Conservation (phyloP, 2,329 filamentous ascomycete genomes). For the Amauroascus verrucosus region DNA sequence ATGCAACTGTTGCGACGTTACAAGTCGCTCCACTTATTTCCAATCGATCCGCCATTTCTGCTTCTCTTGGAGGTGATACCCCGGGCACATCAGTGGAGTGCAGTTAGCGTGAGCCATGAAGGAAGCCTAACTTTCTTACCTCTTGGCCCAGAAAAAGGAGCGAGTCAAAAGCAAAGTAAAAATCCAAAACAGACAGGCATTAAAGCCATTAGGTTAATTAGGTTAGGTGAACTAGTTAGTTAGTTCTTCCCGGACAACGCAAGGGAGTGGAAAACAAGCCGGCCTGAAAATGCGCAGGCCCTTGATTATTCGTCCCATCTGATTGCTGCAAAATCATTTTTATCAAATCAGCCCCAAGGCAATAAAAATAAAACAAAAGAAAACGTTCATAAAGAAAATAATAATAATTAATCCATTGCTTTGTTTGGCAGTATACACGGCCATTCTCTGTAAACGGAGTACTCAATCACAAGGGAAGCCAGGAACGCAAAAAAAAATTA, state of each 20-base stretch:
- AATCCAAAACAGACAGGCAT: too few relatives aligned
- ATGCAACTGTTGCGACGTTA: conserved; percentile 12
- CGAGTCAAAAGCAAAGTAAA: not conserved
- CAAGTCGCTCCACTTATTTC: conserved; percentile 10
- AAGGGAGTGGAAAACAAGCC: too few relatives aligned
- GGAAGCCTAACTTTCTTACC: too few relatives aligned
- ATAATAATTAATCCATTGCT: not conserved
- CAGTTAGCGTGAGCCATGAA: too few relatives aligned
- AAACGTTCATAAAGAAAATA: too few relatives aligned
- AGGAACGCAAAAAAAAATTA: not conserved
- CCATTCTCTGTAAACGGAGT: not conserved
- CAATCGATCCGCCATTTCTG: conserved; percentile 2
- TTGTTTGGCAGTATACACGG: not conserved
- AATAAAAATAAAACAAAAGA: not conserved
- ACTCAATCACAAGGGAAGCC: not conserved
- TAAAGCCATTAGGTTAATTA: too few relatives aligned
- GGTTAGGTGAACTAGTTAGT: too few relatives aligned
- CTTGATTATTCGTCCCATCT: too few relatives aligned
- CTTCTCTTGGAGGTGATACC: not conserved
- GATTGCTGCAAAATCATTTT: too few relatives aligned
- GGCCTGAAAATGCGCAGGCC: too few relatives aligned
- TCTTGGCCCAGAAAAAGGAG: not conserved
- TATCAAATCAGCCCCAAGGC: too few relatives aligned
- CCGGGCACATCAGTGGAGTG: conserved; percentile 8
- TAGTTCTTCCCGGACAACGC: too few relatives aligned